Base-by-base conservation (phyloP, 371 early-diverging fungal species). In the Rhizopus microsporus region DNA sequence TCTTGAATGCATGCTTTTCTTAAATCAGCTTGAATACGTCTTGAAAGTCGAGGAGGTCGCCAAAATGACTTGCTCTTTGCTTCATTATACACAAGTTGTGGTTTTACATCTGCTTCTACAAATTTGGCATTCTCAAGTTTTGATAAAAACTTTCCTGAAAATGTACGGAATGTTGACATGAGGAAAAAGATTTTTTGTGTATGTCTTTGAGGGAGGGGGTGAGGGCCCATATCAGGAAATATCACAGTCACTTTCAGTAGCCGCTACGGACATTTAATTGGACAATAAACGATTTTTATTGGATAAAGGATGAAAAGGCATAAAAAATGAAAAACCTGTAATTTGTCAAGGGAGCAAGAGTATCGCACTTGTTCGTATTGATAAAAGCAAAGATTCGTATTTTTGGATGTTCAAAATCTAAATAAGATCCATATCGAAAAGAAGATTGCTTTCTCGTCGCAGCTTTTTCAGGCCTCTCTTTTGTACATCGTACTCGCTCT, bases 1-100 rank as follows among this genome's bases (percentile, higher is more conserved):
- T 73, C 56, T 42, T 81, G 57, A 15, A 84, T 43, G 53, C 87
- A 87, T 3, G 82, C 81, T 62, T 87, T 87, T 64, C 87, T 76
- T 54, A 87, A 57, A 61, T 84, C 84, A 9, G 79, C 81, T 50
- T 87, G 87, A 12, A 68, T 65, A 43, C 88, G 80, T 46, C 72
- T 63, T 30, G 84, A 81, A 17, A 85, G 62, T 54, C 70, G 71
- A 5, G 81, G 71, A 7, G 78, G 74, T 59, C 85, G 71, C 88
- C 88, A 87, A 63, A 72, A 71, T 0, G 77, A 68, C 50, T 84
- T 83, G 30, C 63, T 62, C 15, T 70, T 80, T 31, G 50, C 59
- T 43, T 69, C 65, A 35, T 80, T 80, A 38, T 61, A 65, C 7
- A 83, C 82, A 58, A 82, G 69, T 44, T 77, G 75, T 2, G 84